Conservation (phyloP, 2,329 filamentous ascomycete genomes). For the Penicillium sp. region DNA sequence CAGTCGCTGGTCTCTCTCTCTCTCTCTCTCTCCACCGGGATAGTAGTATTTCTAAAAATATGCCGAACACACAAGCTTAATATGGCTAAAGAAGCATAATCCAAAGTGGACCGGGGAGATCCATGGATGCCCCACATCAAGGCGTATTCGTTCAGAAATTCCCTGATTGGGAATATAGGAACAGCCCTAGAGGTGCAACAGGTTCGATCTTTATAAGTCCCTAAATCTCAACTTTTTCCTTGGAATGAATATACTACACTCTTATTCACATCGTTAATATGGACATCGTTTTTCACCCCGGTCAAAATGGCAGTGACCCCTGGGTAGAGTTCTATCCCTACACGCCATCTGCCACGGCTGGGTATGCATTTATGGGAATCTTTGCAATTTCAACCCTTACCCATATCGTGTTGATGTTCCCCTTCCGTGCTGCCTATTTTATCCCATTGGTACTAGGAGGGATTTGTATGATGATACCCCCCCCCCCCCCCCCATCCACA, state of each 20-base stretch:
- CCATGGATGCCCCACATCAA: constrained; percentile 13
- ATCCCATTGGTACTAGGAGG: constrained; percentile 40
- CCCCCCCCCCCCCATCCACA: no score
- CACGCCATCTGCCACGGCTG: constrained; percentile 35
- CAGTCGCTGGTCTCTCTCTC: background rate
- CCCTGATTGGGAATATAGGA: constrained; percentile 21
- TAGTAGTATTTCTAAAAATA: background rate
- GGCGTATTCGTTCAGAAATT: constrained; percentile 33
- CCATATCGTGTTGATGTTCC: constrained; percentile 35
- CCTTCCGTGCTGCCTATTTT: constrained; percentile 37
- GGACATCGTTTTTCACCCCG: constrained; percentile 35
- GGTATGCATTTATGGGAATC: constrained; percentile 37
- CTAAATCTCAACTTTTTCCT: background rate
- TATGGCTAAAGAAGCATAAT: constrained; percentile 1
- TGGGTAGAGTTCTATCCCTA: constrained; percentile 41
- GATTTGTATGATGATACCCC: constrained; percentile 31
- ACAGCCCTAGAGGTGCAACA: background rate
- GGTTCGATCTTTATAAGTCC: background rate
- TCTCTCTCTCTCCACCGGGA: background rate
- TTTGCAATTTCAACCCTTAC: constrained; percentile 34
- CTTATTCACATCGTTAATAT: constrained; percentile 13
- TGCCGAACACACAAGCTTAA: background rate
- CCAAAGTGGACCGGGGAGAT: background rate
- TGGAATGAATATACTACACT: background rate
- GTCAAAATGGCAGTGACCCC: constrained; percentile 32